Conservation (phyloP, 169 alveolate genomes). For the Cryptosporidium canis region DNA sequence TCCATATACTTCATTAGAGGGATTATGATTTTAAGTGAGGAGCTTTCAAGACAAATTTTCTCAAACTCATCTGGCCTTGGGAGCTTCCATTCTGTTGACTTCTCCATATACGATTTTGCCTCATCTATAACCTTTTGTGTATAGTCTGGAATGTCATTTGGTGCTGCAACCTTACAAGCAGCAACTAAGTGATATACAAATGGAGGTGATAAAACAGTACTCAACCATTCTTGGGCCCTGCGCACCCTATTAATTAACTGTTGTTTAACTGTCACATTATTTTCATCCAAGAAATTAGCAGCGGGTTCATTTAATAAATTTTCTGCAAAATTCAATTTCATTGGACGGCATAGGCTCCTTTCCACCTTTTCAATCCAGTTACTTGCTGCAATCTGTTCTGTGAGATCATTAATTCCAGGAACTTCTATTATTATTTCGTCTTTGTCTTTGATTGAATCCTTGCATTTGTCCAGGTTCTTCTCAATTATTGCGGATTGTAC, state of each 20-base stretch:
- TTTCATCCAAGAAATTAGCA: slow-evolving; percentile 57
- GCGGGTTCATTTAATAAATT: slow-evolving; percentile 64
- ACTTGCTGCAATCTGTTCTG: slow-evolving; percentile 72
- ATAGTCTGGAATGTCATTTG: slow-evolving; percentile 38
- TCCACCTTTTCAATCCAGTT: slow-evolving; percentile 71
- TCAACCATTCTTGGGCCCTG: slow-evolving; percentile 34
- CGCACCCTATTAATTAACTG: slow-evolving; percentile 53
- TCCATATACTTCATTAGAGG: slow-evolving; percentile 62
- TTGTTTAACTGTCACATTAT: slow-evolving; percentile 27
- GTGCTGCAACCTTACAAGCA: slow-evolving; percentile 6
- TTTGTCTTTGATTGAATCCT: slow-evolving; percentile 60
- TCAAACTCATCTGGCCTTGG: slow-evolving; percentile 68
- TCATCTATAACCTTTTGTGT: slow-evolving; percentile 4
- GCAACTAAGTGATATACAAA: slow-evolving; percentile 32
- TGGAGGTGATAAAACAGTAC: slow-evolving; percentile 51
- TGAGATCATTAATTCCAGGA: slow-evolving; percentile 44
- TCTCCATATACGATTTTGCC: slow-evolving; percentile 21
- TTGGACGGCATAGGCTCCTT: slow-evolving; percentile 53
- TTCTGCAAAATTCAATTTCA: slow-evolving; percentile 61
- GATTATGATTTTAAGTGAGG: slow-evolving; percentile 23
- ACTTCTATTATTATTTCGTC: slow-evolving; percentile 56
- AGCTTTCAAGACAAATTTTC: slow-evolving; percentile 59
- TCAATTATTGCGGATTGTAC: slow-evolving; percentile 65
- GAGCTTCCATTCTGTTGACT: slow-evolving; percentile 14
- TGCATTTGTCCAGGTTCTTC: slow-evolving; percentile 61